Evolutionary conservation across 352 stramenopile species (phyloP).

Genomic region (Thraustotheca clavata): DNA sequence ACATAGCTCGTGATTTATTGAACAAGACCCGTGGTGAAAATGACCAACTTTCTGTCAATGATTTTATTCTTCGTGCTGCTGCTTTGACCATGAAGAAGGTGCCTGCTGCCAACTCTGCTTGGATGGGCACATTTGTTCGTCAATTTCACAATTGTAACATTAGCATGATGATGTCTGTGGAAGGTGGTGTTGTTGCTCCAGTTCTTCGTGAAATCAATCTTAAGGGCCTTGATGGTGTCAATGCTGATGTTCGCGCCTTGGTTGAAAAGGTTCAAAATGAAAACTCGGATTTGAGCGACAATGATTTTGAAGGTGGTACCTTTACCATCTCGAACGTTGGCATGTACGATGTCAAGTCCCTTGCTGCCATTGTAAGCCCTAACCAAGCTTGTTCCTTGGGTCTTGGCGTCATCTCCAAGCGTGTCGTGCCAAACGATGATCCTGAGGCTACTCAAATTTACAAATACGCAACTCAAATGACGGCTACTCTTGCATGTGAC

Average conservation of each 20-base stretch:
- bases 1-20: constrained; percentile 78
- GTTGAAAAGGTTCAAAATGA: constrained; percentile 41
- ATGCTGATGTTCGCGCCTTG: constrained; percentile 62
- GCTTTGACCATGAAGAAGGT: constrained; percentile 96
- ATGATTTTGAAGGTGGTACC: constrained; percentile 81
- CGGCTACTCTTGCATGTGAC: constrained; percentile 94
- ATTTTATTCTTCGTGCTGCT: constrained; percentile 95
- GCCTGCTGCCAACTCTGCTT: constrained; percentile 86
- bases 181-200: constrained; percentile 92
- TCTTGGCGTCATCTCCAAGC: constrained; percentile 91
- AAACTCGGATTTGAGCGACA: constrained; percentile 24
- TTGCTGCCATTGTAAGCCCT: constrained; percentile 89
- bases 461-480: constrained; percentile 89
- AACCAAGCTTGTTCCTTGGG: constrained; percentile 92
- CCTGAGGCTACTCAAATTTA: constrained; percentile 75
- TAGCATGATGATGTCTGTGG: constrained; percentile 78
- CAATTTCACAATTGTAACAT: constrained; percentile 94
- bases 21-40: constrained; percentile 88
- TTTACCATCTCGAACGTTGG: constrained; percentile 96
- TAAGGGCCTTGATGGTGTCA: constrained; percentile 88
- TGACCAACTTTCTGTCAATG: constrained; percentile 95
- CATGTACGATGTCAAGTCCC: constrained; percentile 94
- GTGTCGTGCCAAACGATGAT: constrained; percentile 89
- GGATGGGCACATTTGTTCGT: constrained; percentile 88
- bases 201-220: constrained; percentile 89